Evolutionary conservation across 495 filamentous ascomycete species (phyloP), one percentile per base, ranked within the genome.

Genomic region (Niebla homalea): DNA sequence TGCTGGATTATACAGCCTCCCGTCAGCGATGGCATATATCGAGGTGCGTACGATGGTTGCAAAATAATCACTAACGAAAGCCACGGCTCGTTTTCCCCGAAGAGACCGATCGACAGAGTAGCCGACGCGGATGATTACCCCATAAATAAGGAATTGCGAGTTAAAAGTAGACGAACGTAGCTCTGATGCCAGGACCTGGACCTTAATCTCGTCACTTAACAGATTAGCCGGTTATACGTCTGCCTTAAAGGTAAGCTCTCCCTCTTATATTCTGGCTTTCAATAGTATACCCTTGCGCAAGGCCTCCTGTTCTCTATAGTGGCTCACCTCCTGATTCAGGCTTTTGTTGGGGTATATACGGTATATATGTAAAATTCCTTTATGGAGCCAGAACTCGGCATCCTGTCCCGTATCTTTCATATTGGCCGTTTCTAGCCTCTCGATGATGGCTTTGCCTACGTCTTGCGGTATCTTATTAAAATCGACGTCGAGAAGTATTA

Each of bases 331-430:
- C 16, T 32, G 20, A 25, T 51, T 53, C 11, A 51, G 23, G 21
- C 12, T 26, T 7, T 47, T 37, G 21, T 51, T 45, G 0, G 50
- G 29, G 3, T 50, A 43, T 29, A 62, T 46, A n/a, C 60, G 55
- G 22, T 40, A 40, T 21, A 49, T 52, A 15, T 50, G 44, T 4
- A 60, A 16, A 32, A 52, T 50, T 23, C 55, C 60, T 6, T 37
- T 35, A 26, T 58, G 58, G 26, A 62, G 40, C 60, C 60, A 62
- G 38, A 55, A 60, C 22, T 62, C 60, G 1, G 50, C 50, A 45
- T 60, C 58, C 20, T 15, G 36, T 4, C 58, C 50, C 12, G 55
- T 56, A 36, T 55, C 60, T 35, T 54, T 58, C 4, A 48, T 56
- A 23, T 37, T 46, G 11, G 44, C 43, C 16, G 44, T 44, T 36